Evolutionary conservation across 1,139 yeast genomes (phyloP).

Genomic region (Scheffersomyces quercinus): DNA sequence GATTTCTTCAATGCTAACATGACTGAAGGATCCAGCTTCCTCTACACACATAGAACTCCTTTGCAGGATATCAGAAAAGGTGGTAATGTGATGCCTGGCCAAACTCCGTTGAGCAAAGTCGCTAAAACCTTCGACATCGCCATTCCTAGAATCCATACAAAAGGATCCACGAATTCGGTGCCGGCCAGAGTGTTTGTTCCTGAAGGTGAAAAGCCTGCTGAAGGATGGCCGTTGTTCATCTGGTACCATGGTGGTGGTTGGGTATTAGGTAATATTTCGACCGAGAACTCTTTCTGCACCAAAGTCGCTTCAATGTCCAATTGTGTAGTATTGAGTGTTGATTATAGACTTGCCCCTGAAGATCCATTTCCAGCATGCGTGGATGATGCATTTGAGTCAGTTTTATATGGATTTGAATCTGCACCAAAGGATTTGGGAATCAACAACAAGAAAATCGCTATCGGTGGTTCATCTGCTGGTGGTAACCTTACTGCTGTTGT

Average conservation of each 20-base stretch:
- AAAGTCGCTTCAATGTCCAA: conserved; percentile 36
- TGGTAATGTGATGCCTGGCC: conserved; percentile 52
- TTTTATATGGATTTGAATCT: conserved; percentile 20
- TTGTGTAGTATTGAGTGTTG: conserved; percentile 39
- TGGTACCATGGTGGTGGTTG: conserved; percentile 57
- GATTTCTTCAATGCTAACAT: conserved; percentile 32
- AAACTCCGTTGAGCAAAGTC: conserved; percentile 29
- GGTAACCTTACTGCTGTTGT: conserved; percentile 47
- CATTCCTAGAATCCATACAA: conserved; percentile 36
- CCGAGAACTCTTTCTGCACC: conserved; percentile 49
- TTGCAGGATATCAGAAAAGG: conserved; percentile 35
- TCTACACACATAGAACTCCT: conserved; percentile 45
- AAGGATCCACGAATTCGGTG: conserved; percentile 20
- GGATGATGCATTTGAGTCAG: conserved; percentile 44
- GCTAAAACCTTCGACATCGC: conserved; percentile 30
- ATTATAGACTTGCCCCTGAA: conserved; percentile 44
- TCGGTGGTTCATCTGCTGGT: conserved; percentile 54
- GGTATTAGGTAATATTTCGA: conserved; percentile 46
- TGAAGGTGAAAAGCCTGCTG: conserved; percentile 31
- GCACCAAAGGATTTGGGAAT: conserved; percentile 24
- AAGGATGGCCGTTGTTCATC: conserved; percentile 46
- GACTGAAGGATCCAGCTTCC: conserved; percentile 29
- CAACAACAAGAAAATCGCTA: conserved; percentile 34
- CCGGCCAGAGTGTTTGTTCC: conserved; percentile 46
- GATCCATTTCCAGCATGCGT: conserved; percentile 51